These are phyloP conservation scores for Agaricales sp. DNA, from an alignment of 1,284 basidiomycete genomes.

Conservation along the genomic window DNA sequence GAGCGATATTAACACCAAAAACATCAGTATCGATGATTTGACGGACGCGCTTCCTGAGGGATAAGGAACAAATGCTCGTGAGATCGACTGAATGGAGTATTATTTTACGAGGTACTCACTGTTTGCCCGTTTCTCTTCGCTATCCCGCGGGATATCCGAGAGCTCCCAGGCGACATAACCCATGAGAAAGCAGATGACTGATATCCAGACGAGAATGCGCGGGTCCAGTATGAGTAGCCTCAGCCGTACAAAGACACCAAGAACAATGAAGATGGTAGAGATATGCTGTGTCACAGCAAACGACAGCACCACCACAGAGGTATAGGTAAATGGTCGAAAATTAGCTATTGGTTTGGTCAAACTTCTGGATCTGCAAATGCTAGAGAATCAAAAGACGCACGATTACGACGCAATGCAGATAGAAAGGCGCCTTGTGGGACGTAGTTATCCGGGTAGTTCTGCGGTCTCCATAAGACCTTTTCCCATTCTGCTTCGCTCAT, in stretches of 20 bases:
- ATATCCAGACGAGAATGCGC: conserved; percentile 58
- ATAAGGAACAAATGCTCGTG: conserved; percentile 5
- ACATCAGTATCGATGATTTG: conserved; percentile 76
- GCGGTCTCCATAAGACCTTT: conserved; percentile 78
- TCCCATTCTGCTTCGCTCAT: conserved; percentile 43
- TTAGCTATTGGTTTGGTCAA: conserved; percentile 51
- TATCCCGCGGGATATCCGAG: conserved; percentile 26
- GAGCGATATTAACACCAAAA: conserved; percentile 80
- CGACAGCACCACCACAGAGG: conserved; percentile 60
- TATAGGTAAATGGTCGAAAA: conserved; percentile 66
- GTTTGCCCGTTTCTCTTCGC: conserved; percentile 14
- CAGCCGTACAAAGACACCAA: conserved; percentile 71
- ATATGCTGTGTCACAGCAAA: conserved; percentile 83
- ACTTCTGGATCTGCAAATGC: conserved; percentile 10
- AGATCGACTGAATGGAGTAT: conserved; percentile 7
- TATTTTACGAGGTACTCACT: conserved; percentile 22
- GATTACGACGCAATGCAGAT: conserved; percentile 65
- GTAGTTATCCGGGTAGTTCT: conserved; percentile 78
- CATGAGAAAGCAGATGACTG: conserved; percentile 44
- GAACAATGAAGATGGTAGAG: conserved; percentile 71
- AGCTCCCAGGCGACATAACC: conserved; percentile 59
- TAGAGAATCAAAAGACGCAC: conserved; percentile 39
- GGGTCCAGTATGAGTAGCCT: conserved; percentile 58
- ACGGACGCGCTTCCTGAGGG: conserved; percentile 46
- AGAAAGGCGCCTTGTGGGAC: conserved; percentile 76